A percentile compares a stretch with the other conserved stretches of the same genome.
Conservation (phyloP, 2,329 filamentous ascomycete genomes). For the Cercospora berteroae region DNA sequence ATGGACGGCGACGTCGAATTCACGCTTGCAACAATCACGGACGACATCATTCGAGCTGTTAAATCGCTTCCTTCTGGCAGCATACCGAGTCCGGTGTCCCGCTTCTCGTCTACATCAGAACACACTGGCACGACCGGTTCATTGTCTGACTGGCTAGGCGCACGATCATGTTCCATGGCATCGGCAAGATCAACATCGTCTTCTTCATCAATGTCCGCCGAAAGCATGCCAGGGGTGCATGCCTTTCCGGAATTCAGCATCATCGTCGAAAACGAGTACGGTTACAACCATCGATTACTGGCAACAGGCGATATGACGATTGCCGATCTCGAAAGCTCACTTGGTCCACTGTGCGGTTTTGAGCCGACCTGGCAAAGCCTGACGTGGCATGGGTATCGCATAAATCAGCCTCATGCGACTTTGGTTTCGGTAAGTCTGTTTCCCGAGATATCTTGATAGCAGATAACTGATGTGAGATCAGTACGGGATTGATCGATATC, state of each 20-base stretch:
- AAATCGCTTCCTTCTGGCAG: slow-evolving; percentile 14
- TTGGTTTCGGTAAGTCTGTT: not conserved
- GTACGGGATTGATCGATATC: slow-evolving; percentile 14
- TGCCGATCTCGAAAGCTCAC: slow-evolving; percentile 11
- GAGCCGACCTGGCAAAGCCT: slow-evolving; percentile 16
- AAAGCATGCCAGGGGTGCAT: not conserved
- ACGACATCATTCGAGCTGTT: slow-evolving; percentile 19
- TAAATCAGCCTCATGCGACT: slow-evolving; percentile 22
- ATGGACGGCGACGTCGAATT: slow-evolving; percentile 17
- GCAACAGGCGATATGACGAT: slow-evolving; percentile 18
- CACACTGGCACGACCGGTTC: not conserved
- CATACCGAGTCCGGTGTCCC: not conserved
- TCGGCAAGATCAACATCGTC: slow-evolving; percentile 2
- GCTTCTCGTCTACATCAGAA: not conserved
- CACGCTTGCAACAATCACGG: slow-evolving; percentile 17
- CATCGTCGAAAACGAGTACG: slow-evolving; percentile 8
- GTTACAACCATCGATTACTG: slow-evolving; percentile 3
- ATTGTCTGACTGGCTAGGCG: not conserved
- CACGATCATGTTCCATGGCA: slow-evolving; percentile 6
- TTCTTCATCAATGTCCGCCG: slow-evolving; percentile 4
- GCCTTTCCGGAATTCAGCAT: slow-evolving; percentile 4
- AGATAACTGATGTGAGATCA: not conserved
- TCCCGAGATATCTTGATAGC: not conserved
- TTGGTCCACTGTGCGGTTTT: slow-evolving; percentile 16
- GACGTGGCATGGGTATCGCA: slow-evolving; percentile 18